Conservation (phyloP, 371 early-diverging fungal species). For the Mortierella sp. region DNA sequence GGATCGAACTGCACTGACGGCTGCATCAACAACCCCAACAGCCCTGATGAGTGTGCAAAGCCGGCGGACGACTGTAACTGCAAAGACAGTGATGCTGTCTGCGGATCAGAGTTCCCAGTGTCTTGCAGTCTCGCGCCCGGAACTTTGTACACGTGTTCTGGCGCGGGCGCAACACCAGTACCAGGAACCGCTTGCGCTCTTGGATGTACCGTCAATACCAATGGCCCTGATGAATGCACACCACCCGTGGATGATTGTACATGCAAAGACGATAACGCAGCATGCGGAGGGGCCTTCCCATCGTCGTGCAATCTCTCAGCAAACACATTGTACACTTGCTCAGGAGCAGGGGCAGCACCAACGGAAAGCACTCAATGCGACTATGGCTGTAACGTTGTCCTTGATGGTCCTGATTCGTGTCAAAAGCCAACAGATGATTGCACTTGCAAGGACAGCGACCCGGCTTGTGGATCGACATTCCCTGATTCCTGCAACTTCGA, state of each 20-base stretch:
- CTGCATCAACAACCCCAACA: background rate
- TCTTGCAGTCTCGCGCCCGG: background rate
- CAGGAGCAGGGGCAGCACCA: slow-evolving; percentile 7
- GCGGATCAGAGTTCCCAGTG: slow-evolving; percentile 11
- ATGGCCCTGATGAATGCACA: slow-evolving; percentile 1
- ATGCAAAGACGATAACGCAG: background rate
- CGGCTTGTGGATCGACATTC: slow-evolving; percentile 5
- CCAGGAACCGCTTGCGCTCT: background rate
- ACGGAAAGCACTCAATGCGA: background rate
- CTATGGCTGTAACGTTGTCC: background rate
- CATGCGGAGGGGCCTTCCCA: slow-evolving; percentile 9
- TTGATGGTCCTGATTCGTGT: background rate
- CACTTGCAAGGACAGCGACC: background rate
- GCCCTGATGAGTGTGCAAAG: slow-evolving; percentile 1
- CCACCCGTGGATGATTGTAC: slow-evolving; percentile 6
- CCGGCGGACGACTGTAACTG: slow-evolving; percentile 6
- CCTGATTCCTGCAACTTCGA: background rate
- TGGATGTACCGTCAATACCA: background rate
- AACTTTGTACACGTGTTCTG: slow-evolving; percentile 7
- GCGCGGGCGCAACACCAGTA: slow-evolving; percentile 5
- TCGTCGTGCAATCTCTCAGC: background rate
- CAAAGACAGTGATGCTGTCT: background rate
- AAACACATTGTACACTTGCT: slow-evolving; percentile 6
- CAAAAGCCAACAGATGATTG: slow-evolving; percentile 3
- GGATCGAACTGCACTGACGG: slow-evolving; percentile 1